Conservation (phyloP, 768 basidiomycete species). For the Naematelia encephala region DNA sequence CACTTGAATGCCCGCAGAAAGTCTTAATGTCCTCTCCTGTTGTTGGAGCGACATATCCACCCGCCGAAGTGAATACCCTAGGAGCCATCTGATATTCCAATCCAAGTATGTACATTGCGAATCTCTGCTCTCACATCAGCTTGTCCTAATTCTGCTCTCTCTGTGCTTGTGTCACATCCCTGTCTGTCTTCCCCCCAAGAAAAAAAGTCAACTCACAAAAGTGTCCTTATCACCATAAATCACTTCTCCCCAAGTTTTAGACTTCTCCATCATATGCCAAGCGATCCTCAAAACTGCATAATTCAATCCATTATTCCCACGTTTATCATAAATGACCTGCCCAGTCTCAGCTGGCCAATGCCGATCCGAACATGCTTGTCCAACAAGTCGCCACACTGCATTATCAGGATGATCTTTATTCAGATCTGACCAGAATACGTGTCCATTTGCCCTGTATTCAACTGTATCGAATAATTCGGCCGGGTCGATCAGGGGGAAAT, state of each 20-base stretch:
- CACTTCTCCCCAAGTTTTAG: neutral
- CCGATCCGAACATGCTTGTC: neutral
- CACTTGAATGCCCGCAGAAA: neutral
- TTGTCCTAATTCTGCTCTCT: neutral
- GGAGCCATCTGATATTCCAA: neutral
- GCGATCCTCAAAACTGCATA: neutral
- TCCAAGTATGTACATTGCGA: neutral
- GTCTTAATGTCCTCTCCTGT: neutral
- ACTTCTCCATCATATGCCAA: neutral
- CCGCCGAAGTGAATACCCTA: neutral
- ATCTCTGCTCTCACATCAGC: constrained; percentile 2
- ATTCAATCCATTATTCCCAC: neutral
- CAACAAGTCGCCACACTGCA: neutral
- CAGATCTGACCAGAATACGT: constrained; percentile 55
- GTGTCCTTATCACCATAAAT: neutral
- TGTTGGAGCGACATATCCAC: neutral
- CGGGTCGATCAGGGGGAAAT: constrained; percentile 51
- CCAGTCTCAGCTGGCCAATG: neutral
- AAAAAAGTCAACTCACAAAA: neutral
- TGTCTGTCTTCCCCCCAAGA: neutral
- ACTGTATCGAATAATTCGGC: constrained; percentile 50
- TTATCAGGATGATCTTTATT: constrained; percentile 51
- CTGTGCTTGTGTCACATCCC: neutral
- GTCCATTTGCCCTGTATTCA: constrained; percentile 46
- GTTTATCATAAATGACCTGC: neutral